Base-by-base conservation (phyloP, 495 filamentous ascomycete species). In the Xeromyces bisporus region DNA sequence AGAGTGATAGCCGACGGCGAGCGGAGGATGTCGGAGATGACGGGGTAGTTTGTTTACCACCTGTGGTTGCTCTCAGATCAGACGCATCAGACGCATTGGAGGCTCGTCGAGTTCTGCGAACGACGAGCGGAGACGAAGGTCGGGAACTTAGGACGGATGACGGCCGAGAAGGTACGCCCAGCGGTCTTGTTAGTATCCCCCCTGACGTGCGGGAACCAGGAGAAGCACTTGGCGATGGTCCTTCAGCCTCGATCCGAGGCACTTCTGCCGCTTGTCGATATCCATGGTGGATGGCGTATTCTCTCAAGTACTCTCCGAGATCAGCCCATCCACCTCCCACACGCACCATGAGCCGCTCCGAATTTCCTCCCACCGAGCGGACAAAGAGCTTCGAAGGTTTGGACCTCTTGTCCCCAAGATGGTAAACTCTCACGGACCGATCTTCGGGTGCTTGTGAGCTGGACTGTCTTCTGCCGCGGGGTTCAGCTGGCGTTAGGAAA, bases 311-410 rank as follows among this genome's bases (percentile, higher is more conserved):
- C 51, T 93, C 87, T 15, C 76, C 84, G 14, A 97, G 59, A 47
- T 97, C 89, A 9, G 84, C 80, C 89, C 89, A 97, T 21, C 89
- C 89, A 35, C 89, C 89, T 10, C 89, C 89, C 13, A 96, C 83
- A 33, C 89, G 77, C 6, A 94, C 91, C 85, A 97, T 94, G 26
- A 96, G 85, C 16, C 89, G 72, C 50, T 93, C 83, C n/a, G 78
- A 77, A 17, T 71, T 64, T 49, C 91, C 82, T 21, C 89, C 89
- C 1, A 97, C 84, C 9, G 83, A 73, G 1, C 89, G 77, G 15
- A 96, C 83, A 46, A 87, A 89, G 1, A 97, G 68, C 50, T 93
- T 94, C 39, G 89, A 85, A 0, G 89, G 89, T 15, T 77, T 67
- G 36, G 84, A 71, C 26, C 80, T 80, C 4, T 76, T 80, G 24